Evolutionary conservation across 306 rosid species (phyloP), one percentile per base, ranked within the genome.

Genomic region (Casuarina cunninghamiana): DNA sequence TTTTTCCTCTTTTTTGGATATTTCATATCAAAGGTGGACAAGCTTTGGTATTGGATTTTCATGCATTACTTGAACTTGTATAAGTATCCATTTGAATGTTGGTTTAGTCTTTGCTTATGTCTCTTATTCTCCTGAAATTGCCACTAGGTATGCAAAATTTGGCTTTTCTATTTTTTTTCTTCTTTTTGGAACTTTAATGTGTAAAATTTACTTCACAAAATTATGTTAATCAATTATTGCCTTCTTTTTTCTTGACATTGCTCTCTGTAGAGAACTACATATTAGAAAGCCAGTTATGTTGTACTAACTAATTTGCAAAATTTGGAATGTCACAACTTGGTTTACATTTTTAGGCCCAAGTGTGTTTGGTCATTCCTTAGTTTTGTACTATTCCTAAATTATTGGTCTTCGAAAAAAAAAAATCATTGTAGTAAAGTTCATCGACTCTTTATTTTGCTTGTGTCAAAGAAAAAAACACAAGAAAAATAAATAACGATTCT

Each of bases 111-210:
- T 97, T 53, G 84, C 97, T 69, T 95, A 87, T 82, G 79, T 89
- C 82, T 91, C 97, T 35, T 95, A 95, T 80, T 81, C 98, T 60
- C 97, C 97, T 42, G 93, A 91, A 89, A 87, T 91, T 69, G 88
- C 97, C 6, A 96, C 90, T 68, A 95, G 98, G 98, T 95, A 85
- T 53, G 75, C 85, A 5, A 11, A 60, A 78, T 57, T 80, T 57
- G 53, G 58, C 67, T 66, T 65, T n/a, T 21, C 26, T 55, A 60
- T 55, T 21, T 45, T 74, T 78, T 17, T 21, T 44, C 76, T 66
- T 35, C 8, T 50, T 41, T n/a, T 37, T 2, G 15, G 17, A 43
- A 8, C 45, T 78, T n/a, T 83, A 63, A 13, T 63, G 10, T 15
- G 69, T 63, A 15, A 63, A 5, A 54, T 57, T 13, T 57, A 57